phyloP scores from a whole-genome alignment of 2,329 filamentous ascomycete species.

The Ophiostoma novo-ulmi region DNA sequence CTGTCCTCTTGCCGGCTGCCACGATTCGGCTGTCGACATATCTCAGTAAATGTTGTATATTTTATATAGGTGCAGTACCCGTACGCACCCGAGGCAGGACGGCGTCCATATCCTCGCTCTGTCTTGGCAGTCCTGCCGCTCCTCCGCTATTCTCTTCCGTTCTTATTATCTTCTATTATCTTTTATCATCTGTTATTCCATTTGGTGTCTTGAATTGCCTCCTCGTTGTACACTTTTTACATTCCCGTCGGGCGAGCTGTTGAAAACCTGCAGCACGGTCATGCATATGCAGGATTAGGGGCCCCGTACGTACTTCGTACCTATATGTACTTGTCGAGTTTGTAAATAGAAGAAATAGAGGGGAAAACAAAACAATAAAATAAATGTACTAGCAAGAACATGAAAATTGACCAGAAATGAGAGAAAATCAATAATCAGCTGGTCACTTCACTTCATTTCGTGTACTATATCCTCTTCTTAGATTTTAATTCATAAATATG shows the following conservation, averaged over 20 bases:
- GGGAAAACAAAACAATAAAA: background rate
- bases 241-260: background rate
- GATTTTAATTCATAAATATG: too few species aligned
- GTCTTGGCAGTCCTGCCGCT: background rate
- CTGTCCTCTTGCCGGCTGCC: background rate
- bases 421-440: too few species aligned
- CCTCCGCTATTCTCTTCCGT: background rate
- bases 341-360: background rate
- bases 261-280: conserved; percentile 3
- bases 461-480: too few species aligned
- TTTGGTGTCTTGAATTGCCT: background rate
- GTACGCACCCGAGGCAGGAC: background rate
- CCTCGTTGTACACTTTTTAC: background rate
- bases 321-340: background rate
- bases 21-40: background rate
- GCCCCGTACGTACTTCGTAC: background rate
- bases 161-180: background rate
- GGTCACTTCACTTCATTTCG: too few species aligned
- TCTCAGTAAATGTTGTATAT: background rate
- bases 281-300: background rate
- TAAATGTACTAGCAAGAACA: background rate
- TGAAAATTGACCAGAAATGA: too few species aligned
- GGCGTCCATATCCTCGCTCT: background rate
- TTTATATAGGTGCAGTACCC: background rate
- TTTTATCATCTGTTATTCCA: background rate